Conservation (phyloP, 2,329 filamentous ascomycete genomes). For the Gremmenia infestans region DNA sequence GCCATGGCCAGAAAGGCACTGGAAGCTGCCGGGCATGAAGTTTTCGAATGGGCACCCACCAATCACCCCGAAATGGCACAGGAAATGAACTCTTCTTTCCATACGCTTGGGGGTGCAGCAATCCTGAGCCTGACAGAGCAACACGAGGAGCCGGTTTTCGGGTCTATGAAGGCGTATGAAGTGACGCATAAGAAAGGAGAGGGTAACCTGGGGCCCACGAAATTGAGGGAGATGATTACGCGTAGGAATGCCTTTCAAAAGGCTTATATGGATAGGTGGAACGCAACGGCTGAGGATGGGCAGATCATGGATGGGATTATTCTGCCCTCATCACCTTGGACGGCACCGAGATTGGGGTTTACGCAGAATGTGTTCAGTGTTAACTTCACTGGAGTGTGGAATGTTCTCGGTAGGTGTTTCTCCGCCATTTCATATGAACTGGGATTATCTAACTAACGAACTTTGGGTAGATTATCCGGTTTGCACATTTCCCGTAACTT, state of each 20-base stretch:
- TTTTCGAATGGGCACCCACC: constrained; percentile 32
- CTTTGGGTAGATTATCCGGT: constrained; percentile 26
- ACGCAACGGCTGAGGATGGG: constrained; percentile 27
- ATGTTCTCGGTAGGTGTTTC: constrained; percentile 26
- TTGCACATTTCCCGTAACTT: constrained; percentile 40
- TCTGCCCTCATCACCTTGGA: constrained; percentile 31
- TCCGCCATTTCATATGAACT: neutral
- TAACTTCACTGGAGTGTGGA: constrained; percentile 29
- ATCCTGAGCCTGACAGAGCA: constrained; percentile 26
- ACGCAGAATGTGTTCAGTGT: constrained; percentile 28
- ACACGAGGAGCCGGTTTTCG: constrained; percentile 27
- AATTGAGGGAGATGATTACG: constrained; percentile 29
- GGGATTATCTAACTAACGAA: neutral
- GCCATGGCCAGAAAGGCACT: constrained; percentile 31
- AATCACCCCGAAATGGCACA: constrained; percentile 31
- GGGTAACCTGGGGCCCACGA: constrained; percentile 25
- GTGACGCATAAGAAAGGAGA: constrained; percentile 24
- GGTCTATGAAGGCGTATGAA: constrained; percentile 29
- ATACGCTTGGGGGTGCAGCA: constrained; percentile 31
- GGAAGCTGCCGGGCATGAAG: constrained; percentile 34
- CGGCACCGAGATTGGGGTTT: constrained; percentile 31
- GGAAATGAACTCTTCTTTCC: constrained; percentile 29
- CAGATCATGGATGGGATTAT: constrained; percentile 35
- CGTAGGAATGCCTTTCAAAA: constrained; percentile 33
- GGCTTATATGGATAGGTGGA: constrained; percentile 34